Evolutionary conservation across 345 rosid species (phyloP).

Genomic region (Salix koriyanagi): DNA sequence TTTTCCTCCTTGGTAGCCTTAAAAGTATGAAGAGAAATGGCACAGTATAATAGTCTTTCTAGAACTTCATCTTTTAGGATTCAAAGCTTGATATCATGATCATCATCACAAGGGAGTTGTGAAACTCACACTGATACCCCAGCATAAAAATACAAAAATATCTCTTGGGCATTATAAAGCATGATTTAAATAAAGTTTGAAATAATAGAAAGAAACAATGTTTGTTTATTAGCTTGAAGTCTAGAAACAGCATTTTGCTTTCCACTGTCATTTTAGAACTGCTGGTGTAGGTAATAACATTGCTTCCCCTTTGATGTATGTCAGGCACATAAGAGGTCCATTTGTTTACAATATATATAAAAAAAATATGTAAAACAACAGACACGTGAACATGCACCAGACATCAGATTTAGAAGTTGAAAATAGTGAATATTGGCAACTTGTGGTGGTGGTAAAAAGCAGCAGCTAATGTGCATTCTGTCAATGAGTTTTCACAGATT

Average conservation of each 20-base stretch:
- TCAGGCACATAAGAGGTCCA: not conserved
- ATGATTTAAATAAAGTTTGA: not conserved
- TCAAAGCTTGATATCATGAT: not conserved
- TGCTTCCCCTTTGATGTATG: not conserved
- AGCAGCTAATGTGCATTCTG: not conserved
- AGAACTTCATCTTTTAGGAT: not conserved
- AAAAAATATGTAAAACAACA: not conserved
- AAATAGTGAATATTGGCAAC: not conserved
- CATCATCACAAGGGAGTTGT: not conserved
- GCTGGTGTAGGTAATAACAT: not conserved
- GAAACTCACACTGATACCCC: not conserved
- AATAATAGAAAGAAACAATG: not conserved
- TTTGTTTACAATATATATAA: not conserved
- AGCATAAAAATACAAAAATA: not conserved
- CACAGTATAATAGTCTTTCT: not conserved
- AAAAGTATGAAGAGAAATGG: not conserved
- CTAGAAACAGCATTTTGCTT: not conserved
- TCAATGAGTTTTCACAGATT: not conserved
- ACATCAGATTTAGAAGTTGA: not conserved
- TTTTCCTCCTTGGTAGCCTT: not conserved
- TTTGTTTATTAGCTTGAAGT: not conserved
- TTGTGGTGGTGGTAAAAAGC: not conserved
- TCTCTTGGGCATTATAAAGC: not conserved
- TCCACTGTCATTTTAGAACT: not conserved
- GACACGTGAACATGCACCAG: not conserved